A percentile compares a stretch with the other conserved stretches of the same genome.
Evolutionary conservation across 2,329 filamentous ascomycete genomes (phyloP).

Genomic region (Cercospora sp.): DNA sequence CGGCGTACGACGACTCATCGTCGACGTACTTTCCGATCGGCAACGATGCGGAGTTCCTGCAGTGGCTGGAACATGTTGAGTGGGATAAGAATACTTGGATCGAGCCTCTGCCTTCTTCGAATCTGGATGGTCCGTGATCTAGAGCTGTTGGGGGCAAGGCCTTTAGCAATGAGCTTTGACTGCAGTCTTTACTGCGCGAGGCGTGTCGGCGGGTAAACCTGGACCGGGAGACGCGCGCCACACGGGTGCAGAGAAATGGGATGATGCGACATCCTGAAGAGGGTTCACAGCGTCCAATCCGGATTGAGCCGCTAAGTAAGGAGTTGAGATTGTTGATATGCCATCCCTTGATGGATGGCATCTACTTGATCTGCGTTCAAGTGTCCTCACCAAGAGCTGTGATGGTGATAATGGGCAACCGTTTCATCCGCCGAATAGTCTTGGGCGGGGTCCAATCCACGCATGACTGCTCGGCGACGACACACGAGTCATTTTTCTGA

Average conservation of each 20-base stretch:
- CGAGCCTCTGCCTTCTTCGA: conserved; percentile 6
- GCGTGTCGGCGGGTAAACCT: too few species aligned
- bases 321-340: background rate
- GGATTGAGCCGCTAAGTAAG: background rate
- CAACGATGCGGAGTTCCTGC: conserved; percentile 47
- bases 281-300: background rate
- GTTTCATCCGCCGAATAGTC: background rate
- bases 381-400: background rate
- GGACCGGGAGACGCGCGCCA: background rate
- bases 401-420: background rate
- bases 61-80: conserved; percentile 48
- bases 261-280: background rate
- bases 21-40: conserved; percentile 40
- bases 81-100: conserved; percentile 19
- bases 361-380: background rate
- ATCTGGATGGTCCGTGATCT: background rate
- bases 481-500: background rate
- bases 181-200: background rate
- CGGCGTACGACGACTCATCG: conserved; percentile 35
- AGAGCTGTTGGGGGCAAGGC: too few species aligned
- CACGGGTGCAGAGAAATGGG: background rate
- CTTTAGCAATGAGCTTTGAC: background rate
- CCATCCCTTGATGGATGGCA: background rate
- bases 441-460: background rate
- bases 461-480: background rate